A percentile compares a stretch with the other conserved stretches of the same genome.
These are phyloP conservation scores for Daldinia caldariorum DNA, from an alignment of 495 filamentous ascomycete genomes.

Conservation along the genomic window DNA sequence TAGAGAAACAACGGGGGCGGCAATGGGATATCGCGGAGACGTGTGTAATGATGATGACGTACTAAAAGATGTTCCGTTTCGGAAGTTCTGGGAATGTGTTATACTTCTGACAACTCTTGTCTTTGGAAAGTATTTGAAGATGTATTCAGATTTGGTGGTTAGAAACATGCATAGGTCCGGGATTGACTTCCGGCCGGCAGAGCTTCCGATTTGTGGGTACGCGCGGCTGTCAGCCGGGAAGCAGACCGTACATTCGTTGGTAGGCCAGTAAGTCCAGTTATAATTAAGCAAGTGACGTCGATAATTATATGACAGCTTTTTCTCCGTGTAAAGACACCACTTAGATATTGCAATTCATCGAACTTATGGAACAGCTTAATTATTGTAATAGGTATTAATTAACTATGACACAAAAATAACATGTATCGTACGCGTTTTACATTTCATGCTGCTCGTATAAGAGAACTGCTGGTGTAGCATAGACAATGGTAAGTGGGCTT, in stretches of 20 bases:
- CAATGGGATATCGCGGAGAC: conserved; percentile 15
- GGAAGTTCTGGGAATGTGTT: not conserved
- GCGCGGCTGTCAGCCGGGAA: not conserved
- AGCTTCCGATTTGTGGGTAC: not conserved
- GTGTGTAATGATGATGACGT: not conserved
- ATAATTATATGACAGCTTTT: not conserved
- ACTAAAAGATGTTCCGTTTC: not conserved
- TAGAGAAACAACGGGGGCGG: conserved; percentile 17
- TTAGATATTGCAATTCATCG: not conserved
- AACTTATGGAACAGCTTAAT: not conserved
- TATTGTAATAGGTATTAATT: too few species aligned
- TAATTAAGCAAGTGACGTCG: not conserved
- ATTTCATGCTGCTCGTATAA: too few species aligned
- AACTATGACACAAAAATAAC: too few species aligned
- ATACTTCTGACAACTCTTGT: not conserved
- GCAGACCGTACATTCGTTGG: not conserved
- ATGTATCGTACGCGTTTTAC: too few species aligned
- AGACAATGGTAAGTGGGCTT: too few species aligned
- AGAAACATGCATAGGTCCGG: not conserved
- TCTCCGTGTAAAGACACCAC: not conserved
- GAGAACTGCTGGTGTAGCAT: too few species aligned
- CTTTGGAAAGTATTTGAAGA: not conserved
- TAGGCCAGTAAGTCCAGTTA: not conserved
- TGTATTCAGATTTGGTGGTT: not conserved
- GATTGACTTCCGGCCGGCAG: not conserved